Evolutionary conservation across 805 yeast species (phyloP), one percentile per base, ranked within the genome.

Genomic region (Yarrowia yakushimensis): DNA sequence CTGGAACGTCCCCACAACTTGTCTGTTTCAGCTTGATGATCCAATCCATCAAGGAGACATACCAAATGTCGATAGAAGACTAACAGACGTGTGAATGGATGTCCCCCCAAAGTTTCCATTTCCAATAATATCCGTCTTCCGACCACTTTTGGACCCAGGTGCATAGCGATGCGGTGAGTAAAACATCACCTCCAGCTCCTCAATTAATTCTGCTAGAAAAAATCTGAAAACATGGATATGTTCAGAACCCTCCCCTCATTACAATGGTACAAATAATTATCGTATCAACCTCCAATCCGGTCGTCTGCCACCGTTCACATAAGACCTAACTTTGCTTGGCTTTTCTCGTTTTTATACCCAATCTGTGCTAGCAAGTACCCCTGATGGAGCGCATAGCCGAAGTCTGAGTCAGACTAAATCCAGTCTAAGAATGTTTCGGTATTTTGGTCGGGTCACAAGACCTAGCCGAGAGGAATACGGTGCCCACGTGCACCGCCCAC

Each of bases 321-420:
- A 39, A 39, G 12, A 7, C 10, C 27, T 27, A n/a, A 22, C 43
- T 27, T 42, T n/a, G 27, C 52, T 17, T 45, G 28, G 52, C 52
- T 45, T 45, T 45, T 45, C 36, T 45, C 52, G 52, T 45, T 30
- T 45, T 30, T 45, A 45, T 45, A 45, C 36, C 52, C 52, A 28
- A 45, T 45, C 52, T 45, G 25, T n/a, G 23, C 33, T 28, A 45
- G 36, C 27, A 27, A 30, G 52, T 45, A 45, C 52, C 52, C 52
- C 52, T 45, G 52, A 45, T 30, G 52, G 36, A n/a, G 36, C 52
- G 52, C 52, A 45, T 45, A 45, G 52, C 52, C 52, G 52, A 45
- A 45, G 52, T 41, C 45, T 23, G 45, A 41, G 45, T 15, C 45
- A 23, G 45, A 30, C 30, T 15, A 25, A 23, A 15, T n/a, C n/a